Evolutionary conservation across 768 basidiomycete genomes (phyloP).

Genomic region (Psilocybe tampanensis): DNA sequence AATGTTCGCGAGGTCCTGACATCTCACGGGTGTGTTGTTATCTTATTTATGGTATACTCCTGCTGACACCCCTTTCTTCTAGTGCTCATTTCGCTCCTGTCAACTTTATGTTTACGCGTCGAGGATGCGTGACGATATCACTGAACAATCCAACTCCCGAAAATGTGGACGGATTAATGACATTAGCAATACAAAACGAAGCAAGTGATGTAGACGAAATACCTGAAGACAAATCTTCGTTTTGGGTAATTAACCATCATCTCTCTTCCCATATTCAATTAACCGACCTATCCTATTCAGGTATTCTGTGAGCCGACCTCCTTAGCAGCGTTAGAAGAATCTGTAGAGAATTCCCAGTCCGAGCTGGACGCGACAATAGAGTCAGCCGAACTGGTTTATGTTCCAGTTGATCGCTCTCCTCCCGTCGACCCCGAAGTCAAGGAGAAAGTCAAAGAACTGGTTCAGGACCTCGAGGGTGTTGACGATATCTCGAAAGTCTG

Average conservation of each 20-base stretch:
- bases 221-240: constrained; percentile 1
- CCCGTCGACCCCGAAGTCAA: constrained; percentile 38
- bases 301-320: constrained; percentile 23
- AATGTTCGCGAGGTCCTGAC: constrained; percentile 55
- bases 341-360: constrained; percentile 14
- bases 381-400: constrained; percentile 55
- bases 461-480: constrained; percentile 55
- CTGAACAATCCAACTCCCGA: constrained; percentile 35
- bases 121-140: constrained; percentile 52
- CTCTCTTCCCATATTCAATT: too few species aligned
- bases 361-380: constrained; percentile 32
- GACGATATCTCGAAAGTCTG: constrained; percentile 64
- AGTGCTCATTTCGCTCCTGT: constrained; percentile 68
- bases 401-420: constrained; percentile 44
- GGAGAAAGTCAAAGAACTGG: constrained; percentile 42
- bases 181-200: constrained; percentile 27
- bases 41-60: background rate
- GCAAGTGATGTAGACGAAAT: constrained; percentile 24
- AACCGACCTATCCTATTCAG: constrained; percentile 9
- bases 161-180: constrained; percentile 42
- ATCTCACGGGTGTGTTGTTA: constrained; percentile 43
- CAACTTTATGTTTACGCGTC: constrained; percentile 62
- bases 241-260: constrained; percentile 1
- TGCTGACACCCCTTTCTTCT: background rate
- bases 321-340: constrained; percentile 18